Base-by-base conservation (phyloP, 2,329 filamentous ascomycete genomes). In the Verticillium tricorpus region DNA sequence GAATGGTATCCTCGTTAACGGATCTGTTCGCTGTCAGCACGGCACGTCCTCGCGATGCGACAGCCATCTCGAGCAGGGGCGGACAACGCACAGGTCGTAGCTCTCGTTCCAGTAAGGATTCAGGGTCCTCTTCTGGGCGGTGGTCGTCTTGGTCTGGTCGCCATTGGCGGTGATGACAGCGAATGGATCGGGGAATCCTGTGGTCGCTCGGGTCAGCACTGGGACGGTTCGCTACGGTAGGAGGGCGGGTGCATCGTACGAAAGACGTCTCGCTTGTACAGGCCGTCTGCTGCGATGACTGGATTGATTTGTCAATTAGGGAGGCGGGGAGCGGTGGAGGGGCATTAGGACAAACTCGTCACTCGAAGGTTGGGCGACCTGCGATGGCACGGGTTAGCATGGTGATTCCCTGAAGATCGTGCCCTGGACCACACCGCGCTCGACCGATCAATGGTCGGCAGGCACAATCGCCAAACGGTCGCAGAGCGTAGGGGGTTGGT, bases 101-200 rank as follows among this genome's bases (percentile, higher is more conserved):
- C 88, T 93, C 81, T 99, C 95, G 77, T 99, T 99, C 95, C 95
- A 99, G 77, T 99, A 99, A n/a, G 95, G 95, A 77, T 97, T 98
- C 77, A 99, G 81, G 12, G 95, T 98, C 79, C 95, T 91, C 80
- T 97, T 98, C 76, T 95, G 96, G 69, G 98, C 95, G 40, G 89
- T 89, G 12, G 95, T 99, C n/a, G 95, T 98, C 78, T 93, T 92
- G 62, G 95, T 99, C 81, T 99, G 95, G 78, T 99, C 95, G 76
- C 95, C 95, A 78, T 93, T 94, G 78, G 98, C 88, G 62, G 95
- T 99, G 69, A 93, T 94, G 67, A 99, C 95, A 56, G 95, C 94
- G 75, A 99, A 99, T 28, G 95, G 95, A 77, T 99, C 95, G 63
- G 95, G 95, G 69, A 98, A 97, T 74, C 94, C 95, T 98, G 62